Conservation (phyloP, 2,329 filamentous ascomycete genomes). For the Thyridium curvatum region DNA sequence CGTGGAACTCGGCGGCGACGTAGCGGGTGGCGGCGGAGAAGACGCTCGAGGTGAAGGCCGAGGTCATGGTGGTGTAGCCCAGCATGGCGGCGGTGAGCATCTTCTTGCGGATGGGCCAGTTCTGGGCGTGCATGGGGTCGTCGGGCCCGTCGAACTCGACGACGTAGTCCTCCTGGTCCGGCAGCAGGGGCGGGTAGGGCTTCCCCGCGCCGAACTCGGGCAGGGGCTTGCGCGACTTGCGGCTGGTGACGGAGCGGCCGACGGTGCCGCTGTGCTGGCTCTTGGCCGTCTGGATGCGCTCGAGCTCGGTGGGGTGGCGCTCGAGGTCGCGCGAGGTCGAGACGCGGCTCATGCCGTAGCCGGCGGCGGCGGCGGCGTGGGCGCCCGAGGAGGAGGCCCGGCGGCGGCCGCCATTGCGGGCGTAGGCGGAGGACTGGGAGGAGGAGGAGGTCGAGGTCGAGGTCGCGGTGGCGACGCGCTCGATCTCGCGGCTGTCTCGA, state of each 20-base stretch:
- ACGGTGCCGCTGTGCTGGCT: constrained; percentile 69
- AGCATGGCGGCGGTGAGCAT: constrained; percentile 60
- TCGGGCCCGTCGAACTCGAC: constrained; percentile 80
- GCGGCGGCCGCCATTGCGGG: constrained; percentile 1
- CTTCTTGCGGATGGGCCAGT: constrained; percentile 80
- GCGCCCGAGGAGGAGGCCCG: constrained; percentile 8
- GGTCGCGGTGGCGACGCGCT: constrained; percentile 50
- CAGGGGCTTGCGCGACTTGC: constrained; percentile 46
- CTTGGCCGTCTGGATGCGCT: constrained; percentile 63
- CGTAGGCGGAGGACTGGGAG: constrained; percentile 20
- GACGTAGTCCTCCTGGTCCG: constrained; percentile 65
- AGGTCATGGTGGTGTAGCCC: constrained; percentile 65
- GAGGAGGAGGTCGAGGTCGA: constrained; percentile 44
- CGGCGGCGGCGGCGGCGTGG: constrained; percentile 24
- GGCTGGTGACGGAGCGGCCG: constrained; percentile 40
- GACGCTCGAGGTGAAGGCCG: constrained; percentile 69
- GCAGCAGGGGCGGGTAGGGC: constrained; percentile 62
- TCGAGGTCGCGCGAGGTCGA: constrained; percentile 63
- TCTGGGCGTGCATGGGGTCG: constrained; percentile 81
- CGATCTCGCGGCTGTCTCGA: constrained; percentile 48
- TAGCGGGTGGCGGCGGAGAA: constrained; percentile 60
- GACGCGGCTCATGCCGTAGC: constrained; percentile 50
- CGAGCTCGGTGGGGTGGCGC: constrained; percentile 61
- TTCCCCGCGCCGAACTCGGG: constrained; percentile 70
- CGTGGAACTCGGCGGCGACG: constrained; percentile 52